Base-by-base conservation (phyloP, 345 rosid genomes). In the Draba incana region DNA sequence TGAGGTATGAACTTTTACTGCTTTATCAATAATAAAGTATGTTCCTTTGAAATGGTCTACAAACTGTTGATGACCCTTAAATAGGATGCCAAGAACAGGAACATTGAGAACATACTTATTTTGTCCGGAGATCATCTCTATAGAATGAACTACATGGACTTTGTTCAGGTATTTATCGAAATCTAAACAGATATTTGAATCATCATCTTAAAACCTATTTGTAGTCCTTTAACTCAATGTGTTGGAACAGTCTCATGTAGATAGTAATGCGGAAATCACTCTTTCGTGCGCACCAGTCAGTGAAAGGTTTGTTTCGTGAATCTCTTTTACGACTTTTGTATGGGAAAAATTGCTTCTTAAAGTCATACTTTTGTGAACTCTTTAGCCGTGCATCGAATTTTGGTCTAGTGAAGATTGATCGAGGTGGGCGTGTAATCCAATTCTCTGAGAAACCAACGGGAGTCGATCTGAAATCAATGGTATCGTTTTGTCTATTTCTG, bases 71-170 rank as follows among this genome's bases (percentile, higher is more conserved):
- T 75, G 41, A 44, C 33, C 39, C 28, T n/a, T 62, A 9, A 75
- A 63, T 64, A 92, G 98, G 98, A 89, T 77, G 85, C 84, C 28
- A 89, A 89, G 82, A 83, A 81, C 65, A 86, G 87, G 65, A 63
- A 92, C 66, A 78, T 92, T 16, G 96, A 92, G 71, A 89, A 87
- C 81, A 82, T 92, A 73, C 75, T 92, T 68, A 87, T 92, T 70
- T 78, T 92, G 78, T 82, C 92, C 4, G 96, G 94, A 5, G 98
- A 92, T 83, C 98, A 92, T 79, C 85, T 92, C 53, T 89, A 89
- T 62, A 85, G 89, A 62, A 92, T 92, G 98, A 92, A 92, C 62
- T 87, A 92, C 79, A 86, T 89, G 88, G 92, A 92, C 44, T 89
- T 89, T 66, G 67, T 92, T 51, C 96, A 89, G 92, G 96, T 89